These are phyloP conservation scores for Glomus cerebriforme DNA, from an alignment of 192 early-diverging fungal species.

Conservation along the genomic window DNA sequence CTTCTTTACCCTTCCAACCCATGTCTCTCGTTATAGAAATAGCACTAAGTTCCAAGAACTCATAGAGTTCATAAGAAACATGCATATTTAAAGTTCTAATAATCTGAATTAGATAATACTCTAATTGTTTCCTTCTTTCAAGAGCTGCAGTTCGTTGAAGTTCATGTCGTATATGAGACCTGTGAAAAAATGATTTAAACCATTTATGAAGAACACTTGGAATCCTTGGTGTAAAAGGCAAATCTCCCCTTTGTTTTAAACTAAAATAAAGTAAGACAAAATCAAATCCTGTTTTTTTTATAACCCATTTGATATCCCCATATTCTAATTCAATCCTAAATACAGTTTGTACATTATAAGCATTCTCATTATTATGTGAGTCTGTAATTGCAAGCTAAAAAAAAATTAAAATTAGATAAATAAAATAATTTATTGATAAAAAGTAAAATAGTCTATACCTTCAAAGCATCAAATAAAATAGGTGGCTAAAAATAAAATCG, in stretches of 20 bases:
- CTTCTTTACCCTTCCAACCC: conserved; percentile 87
- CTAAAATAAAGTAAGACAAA: conserved; percentile 67
- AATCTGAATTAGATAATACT: conserved; percentile 61
- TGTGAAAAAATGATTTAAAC: background rate
- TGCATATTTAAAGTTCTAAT: conserved; percentile 60
- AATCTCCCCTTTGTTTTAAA: conserved; percentile 54
- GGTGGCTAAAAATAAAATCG: conserved; percentile 34
- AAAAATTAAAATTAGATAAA: background rate
- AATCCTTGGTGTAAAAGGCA: conserved; percentile 39
- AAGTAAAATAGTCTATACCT: conserved; percentile 1
- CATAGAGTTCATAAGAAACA: conserved; percentile 71
- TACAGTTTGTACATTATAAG: conserved; percentile 48
- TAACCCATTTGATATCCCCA: conserved; percentile 79
- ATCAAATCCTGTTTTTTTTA: conserved; percentile 62
- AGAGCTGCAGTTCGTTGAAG: conserved; percentile 42
- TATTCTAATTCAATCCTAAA: conserved; percentile 77
- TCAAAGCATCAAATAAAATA: conserved; percentile 41
- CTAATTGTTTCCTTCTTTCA: conserved; percentile 58
- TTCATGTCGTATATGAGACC: conserved; percentile 34
- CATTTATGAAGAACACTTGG: conserved; percentile 22
- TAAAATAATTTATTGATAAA: background rate
- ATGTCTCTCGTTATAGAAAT: conserved; percentile 74
- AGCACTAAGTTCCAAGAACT: conserved; percentile 74
- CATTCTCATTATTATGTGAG: conserved; percentile 38
- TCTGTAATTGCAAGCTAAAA: conserved; percentile 55